phyloP scores from a whole-genome alignment of 768 basidiomycete genomes.

The Collybia sordida region DNA sequence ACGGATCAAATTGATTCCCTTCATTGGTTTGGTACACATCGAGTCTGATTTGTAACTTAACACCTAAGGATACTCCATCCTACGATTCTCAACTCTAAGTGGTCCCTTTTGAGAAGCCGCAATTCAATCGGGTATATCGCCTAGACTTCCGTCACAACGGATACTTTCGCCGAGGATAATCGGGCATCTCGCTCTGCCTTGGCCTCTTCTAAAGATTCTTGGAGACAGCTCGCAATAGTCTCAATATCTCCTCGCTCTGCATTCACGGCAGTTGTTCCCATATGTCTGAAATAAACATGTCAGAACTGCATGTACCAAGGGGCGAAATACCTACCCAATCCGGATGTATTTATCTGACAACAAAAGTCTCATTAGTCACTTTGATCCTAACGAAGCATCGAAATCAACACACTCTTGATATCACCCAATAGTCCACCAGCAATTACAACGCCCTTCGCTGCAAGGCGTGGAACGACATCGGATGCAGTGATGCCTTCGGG shows the following conservation, averaged over 20 bases:
- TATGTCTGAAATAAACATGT: constrained; percentile 53
- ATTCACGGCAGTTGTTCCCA: constrained; percentile 79
- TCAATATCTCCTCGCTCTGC: constrained; percentile 66
- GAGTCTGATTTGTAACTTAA: too few species aligned
- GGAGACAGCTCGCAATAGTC: constrained; percentile 56
- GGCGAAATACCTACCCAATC: constrained; percentile 50
- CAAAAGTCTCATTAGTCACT: constrained; percentile 8
- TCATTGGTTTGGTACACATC: too few species aligned
- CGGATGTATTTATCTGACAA: constrained; percentile 73
- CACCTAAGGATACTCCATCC: too few species aligned
- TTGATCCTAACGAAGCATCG: background rate
- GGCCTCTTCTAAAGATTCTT: constrained; percentile 40
- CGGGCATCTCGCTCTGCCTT: constrained; percentile 4
- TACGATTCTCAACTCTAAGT: too few species aligned
- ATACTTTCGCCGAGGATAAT: too few species aligned
- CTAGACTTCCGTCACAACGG: too few species aligned
- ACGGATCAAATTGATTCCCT: too few species aligned
- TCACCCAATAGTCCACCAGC: constrained; percentile 73
- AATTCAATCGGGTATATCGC: too few species aligned
- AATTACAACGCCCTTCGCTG: constrained; percentile 66
- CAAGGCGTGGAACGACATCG: constrained; percentile 68
- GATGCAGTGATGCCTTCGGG: constrained; percentile 70
- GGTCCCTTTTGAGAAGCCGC: too few species aligned
- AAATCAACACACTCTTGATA: constrained; percentile 53
- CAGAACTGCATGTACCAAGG: constrained; percentile 1